Percentiles rank a stretch among this genome's conserved stretches.
Evolutionary conservation across 306 rosid genomes (phyloP).

Genomic region (Acacia crassicarpa): DNA sequence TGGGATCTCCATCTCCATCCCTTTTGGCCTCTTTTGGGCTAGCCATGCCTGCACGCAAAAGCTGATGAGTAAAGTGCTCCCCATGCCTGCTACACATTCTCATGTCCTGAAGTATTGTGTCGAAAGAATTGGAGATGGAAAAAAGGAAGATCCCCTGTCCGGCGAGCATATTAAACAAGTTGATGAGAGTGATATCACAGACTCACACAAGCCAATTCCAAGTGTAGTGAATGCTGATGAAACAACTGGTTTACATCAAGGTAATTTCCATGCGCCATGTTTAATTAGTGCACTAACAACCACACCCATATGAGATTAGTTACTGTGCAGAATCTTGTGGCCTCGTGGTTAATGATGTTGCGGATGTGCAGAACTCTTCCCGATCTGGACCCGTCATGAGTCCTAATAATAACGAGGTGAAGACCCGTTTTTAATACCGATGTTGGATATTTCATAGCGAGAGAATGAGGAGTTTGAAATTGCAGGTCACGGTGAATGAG

Average conservation of each 20-base stretch:
- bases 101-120: not conserved
- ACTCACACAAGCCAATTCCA: not conserved
- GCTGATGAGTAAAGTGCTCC: conserved; percentile 67
- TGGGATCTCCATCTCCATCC: conserved; percentile 67
- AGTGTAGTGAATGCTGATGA: conserved; percentile 16
- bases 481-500: conserved; percentile 49
- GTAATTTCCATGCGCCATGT: conserved; percentile 26
- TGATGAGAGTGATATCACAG: conserved; percentile 1
- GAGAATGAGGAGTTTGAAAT: not conserved
- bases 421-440: not conserved
- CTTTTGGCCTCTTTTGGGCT: conserved; percentile 60
- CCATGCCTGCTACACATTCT: conserved; percentile 28
- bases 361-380: conserved; percentile 26
- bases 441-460: not conserved
- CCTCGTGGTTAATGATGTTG: conserved; percentile 24
- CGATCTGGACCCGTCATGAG: conserved; percentile 32
- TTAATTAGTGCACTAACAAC: not conserved
- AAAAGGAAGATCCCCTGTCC: not conserved
- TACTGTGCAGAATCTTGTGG: conserved; percentile 40
- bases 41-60: conserved; percentile 57
- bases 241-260: conserved; percentile 40
- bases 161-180: not conserved
- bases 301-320: not conserved
- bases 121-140: not conserved
- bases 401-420: not conserved